Conservation (phyloP, 75 land plant species). For the Cryptomeria japonica region DNA sequence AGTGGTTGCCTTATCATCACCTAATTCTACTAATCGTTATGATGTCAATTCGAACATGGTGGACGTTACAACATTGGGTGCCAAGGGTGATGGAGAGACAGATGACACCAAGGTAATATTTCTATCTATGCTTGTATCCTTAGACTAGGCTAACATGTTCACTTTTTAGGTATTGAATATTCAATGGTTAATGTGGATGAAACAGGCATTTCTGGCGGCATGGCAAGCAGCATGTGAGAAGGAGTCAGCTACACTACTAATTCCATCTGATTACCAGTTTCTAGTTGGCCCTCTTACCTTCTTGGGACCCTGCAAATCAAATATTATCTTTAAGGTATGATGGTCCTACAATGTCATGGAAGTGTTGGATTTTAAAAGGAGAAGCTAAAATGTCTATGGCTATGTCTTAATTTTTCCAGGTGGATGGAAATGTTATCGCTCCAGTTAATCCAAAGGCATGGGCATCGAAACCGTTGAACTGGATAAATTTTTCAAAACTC, state of each 20-base stretch:
- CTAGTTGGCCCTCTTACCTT: constrained; percentile 57
- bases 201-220: constrained; percentile 67
- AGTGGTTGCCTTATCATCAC: too few relatives aligned
- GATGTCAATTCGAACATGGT: constrained; percentile 15
- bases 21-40: neutral
- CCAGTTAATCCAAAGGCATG: constrained; percentile 14
- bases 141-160: neutral
- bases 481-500: constrained; percentile 68
- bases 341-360: constrained; percentile 1
- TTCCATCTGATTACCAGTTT: constrained; percentile 55
- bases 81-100: constrained; percentile 52
- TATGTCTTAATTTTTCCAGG: neutral
- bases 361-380: too few relatives aligned
- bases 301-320: constrained; percentile 62
- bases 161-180: neutral
- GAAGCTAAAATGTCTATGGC: neutral
- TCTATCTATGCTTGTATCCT: neutral
- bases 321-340: constrained; percentile 46
- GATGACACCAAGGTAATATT: constrained; percentile 51
- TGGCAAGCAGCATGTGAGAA: constrained; percentile 66
- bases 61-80: constrained; percentile 51
- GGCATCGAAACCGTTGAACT: constrained; percentile 42
- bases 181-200: neutral
- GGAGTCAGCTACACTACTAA: constrained; percentile 30
- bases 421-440: neutral